Evolutionary conservation across 768 basidiomycete species (phyloP).

Genomic region (Russula lepida): DNA sequence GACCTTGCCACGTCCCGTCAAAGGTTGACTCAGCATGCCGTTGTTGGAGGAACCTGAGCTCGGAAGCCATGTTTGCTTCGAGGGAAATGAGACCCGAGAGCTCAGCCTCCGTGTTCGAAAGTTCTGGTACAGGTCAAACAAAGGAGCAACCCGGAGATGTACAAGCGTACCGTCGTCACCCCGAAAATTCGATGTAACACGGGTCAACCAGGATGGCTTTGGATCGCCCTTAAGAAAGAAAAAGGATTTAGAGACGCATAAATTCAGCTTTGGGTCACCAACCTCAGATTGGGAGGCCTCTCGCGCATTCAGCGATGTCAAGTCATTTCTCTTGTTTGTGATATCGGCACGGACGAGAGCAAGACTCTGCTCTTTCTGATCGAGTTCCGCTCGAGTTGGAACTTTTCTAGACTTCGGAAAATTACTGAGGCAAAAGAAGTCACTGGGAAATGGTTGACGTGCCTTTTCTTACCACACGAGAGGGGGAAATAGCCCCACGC

Average conservation of each 20-base stretch:
- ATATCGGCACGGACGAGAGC: constrained; percentile 55
- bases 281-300: constrained; percentile 26
- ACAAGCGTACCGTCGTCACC: constrained; percentile 32
- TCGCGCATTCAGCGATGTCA: constrained; percentile 23
- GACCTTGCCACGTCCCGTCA: constrained; percentile 15
- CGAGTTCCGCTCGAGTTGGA: constrained; percentile 46
- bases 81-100: constrained; percentile 17
- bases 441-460: not conserved
- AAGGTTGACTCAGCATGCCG: constrained; percentile 7
- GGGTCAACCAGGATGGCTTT: constrained; percentile 37
- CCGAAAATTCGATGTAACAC: constrained; percentile 43
- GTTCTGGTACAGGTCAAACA: constrained; percentile 19
- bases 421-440: not conserved
- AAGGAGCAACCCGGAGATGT: not conserved
- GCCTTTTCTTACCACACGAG: constrained; percentile 27
- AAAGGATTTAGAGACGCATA: not conserved
- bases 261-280: not conserved
- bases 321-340: constrained; percentile 30
- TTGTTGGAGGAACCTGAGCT: constrained; percentile 13
- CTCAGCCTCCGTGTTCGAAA: constrained; percentile 10
- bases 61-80: constrained; percentile 14
- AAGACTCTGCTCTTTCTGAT: constrained; percentile 49
- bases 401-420: constrained; percentile 25
- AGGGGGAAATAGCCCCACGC: constrained; percentile 53
- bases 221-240: constrained; percentile 16